Percentiles rank a stretch among this genome's conserved stretches.
These are phyloP conservation scores for Alternaria gaisen DNA, from an alignment of 2,329 filamentous ascomycete genomes.

Conservation along the genomic window DNA sequence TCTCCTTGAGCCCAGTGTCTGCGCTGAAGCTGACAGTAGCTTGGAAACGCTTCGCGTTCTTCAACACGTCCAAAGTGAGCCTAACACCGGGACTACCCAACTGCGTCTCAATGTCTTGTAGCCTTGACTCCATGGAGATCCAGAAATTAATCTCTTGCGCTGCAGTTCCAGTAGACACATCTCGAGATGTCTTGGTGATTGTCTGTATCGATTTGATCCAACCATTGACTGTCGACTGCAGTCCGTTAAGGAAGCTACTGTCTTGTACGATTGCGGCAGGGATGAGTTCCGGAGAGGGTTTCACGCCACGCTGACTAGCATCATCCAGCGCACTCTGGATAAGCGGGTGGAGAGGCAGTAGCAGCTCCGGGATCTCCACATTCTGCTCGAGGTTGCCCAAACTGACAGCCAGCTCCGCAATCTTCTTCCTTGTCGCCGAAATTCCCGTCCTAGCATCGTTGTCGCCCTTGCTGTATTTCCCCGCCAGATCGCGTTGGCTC, in stretches of 20 bases:
- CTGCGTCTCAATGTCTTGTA: slow-evolving; percentile 91
- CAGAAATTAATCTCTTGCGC: slow-evolving; percentile 99
- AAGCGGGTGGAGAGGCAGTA: slow-evolving; percentile 84
- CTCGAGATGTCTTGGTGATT: slow-evolving; percentile 92
- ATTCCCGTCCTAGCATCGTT: slow-evolving; percentile 93
- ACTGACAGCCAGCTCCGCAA: slow-evolving; percentile 91
- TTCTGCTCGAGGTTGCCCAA: slow-evolving; percentile 95
- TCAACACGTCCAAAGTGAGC: slow-evolving; percentile 91
- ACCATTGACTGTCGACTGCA: slow-evolving; percentile 92
- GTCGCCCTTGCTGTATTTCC: slow-evolving; percentile 76
- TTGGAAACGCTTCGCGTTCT: slow-evolving; percentile 97
- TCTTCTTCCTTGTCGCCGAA: slow-evolving; percentile 95
- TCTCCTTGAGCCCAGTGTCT: slow-evolving; percentile 95
- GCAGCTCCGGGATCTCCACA: slow-evolving; percentile 93
- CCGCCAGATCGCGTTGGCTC: slow-evolving; percentile 54
- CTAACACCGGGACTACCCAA: slow-evolving; percentile 87
- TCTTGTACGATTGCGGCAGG: slow-evolving; percentile 80
- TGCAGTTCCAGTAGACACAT: slow-evolving; percentile 79
- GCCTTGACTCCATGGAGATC: slow-evolving; percentile 93
- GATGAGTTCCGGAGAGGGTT: slow-evolving; percentile 81
- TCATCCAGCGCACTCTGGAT: slow-evolving; percentile 87
- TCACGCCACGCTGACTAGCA: slow-evolving; percentile 70
- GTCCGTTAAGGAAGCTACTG: slow-evolving; percentile 89
- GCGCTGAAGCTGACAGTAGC: slow-evolving; percentile 96
- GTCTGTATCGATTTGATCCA: slow-evolving; percentile 99